Evolutionary conservation across 2,329 filamentous ascomycete species (phyloP).

Genomic region (Tolypocladium album): DNA sequence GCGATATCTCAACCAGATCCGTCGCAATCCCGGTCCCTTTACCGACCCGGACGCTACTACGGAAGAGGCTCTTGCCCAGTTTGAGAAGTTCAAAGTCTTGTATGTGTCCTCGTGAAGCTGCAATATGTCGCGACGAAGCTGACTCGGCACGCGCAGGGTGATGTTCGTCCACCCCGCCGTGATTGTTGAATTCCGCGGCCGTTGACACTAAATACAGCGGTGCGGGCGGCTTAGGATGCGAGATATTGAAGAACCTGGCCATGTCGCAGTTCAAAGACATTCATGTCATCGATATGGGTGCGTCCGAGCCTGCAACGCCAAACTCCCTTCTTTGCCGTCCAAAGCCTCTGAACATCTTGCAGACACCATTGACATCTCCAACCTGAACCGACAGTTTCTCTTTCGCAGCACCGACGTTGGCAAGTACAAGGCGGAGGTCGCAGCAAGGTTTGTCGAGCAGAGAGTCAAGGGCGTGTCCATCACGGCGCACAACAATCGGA

Average conservation of each 20-base stretch:
- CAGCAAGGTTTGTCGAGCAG: constrained; percentile 81
- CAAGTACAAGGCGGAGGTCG: constrained; percentile 86
- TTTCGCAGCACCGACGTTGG: constrained; percentile 89
- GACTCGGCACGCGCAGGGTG: constrained; percentile 27
- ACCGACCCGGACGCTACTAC: constrained; percentile 52
- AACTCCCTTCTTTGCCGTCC: not conserved
- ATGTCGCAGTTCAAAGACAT: constrained; percentile 94
- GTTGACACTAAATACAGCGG: constrained; percentile 44
- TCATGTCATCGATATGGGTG: constrained; percentile 97
- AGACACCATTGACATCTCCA: constrained; percentile 98
- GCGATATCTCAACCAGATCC: constrained; percentile 74
- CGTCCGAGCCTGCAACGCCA: constrained; percentile 11
- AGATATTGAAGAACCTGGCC: constrained; percentile 92
- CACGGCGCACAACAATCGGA: constrained; percentile 85
- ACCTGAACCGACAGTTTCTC: constrained; percentile 93
- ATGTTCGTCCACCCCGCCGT: constrained; percentile 28
- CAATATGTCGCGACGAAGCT: not conserved
- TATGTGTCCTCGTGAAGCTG: constrained; percentile 28
- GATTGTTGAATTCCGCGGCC: not conserved
- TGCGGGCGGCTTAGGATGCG: constrained; percentile 87
- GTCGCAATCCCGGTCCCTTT: constrained; percentile 69
- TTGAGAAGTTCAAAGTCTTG: constrained; percentile 67
- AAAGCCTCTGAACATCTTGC: not conserved
- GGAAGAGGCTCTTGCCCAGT: constrained; percentile 40
- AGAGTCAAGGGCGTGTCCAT: constrained; percentile 86